phyloP scores from a whole-genome alignment of 129 eudicot species.

The Artemisia annua region DNA sequence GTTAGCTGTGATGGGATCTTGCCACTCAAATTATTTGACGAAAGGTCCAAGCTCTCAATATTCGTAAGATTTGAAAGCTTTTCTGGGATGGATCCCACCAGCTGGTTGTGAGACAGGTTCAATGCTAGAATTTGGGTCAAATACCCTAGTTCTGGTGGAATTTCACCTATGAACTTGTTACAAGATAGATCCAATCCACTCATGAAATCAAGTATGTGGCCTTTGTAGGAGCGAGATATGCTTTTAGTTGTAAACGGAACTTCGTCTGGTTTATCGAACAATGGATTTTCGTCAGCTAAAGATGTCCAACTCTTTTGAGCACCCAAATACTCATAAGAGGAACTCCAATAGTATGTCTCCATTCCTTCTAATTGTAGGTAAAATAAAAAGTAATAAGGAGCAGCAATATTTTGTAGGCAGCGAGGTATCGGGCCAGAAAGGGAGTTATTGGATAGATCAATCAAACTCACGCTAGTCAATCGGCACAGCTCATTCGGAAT shows the following conservation, averaged over 20 bases:
- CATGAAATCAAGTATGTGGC: conserved; percentile 23
- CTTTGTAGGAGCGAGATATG: conserved; percentile 19
- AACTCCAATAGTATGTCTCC: not conserved
- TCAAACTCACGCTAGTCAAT: conserved; percentile 6
- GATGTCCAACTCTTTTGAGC: not conserved
- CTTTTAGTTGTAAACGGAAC: conserved; percentile 24
- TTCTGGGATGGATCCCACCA: conserved; percentile 23
- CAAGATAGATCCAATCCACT: conserved; percentile 33
- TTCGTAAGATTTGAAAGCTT: conserved; percentile 17
- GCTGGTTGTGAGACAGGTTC: conserved; percentile 34
- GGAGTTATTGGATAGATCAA: conserved; percentile 28
- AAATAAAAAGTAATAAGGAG: not conserved
- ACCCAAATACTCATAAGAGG: not conserved
- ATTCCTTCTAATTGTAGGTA: not conserved
- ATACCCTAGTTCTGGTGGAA: conserved; percentile 26
- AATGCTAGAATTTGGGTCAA: conserved; percentile 11
- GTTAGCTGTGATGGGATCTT: conserved; percentile 20
- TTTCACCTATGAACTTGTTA: conserved; percentile 25
- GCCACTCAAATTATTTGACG: conserved; percentile 20
- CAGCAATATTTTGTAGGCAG: conserved; percentile 23
- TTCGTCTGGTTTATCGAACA: conserved; percentile 14
- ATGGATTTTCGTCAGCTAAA: not conserved
- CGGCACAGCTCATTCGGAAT: conserved; percentile 31
- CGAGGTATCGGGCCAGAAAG: conserved; percentile 32
- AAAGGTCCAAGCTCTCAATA: conserved; percentile 29